phyloP scores from a whole-genome alignment of 2,329 filamentous ascomycete genomes.

The Zymoseptoria tritici region DNA sequence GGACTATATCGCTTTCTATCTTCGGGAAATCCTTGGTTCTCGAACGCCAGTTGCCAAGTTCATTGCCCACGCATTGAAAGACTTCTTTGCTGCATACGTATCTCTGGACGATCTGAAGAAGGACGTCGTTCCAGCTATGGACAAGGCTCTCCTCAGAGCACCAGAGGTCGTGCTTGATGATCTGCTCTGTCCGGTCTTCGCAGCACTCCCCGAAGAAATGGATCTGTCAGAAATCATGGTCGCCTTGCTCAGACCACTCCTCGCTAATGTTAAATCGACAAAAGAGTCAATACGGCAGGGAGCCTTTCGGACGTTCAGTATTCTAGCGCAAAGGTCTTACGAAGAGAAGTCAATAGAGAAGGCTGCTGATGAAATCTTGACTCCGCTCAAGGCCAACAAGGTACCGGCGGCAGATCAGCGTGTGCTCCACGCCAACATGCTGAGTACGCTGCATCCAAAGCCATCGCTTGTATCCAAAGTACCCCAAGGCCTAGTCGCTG shows the following conservation, averaged over 20 bases:
- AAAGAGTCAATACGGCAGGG: conserved; percentile 71
- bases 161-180: conserved; percentile 83
- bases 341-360: conserved; percentile 56
- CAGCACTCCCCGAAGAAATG: conserved; percentile 59
- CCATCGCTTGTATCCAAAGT: conserved; percentile 58
- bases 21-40: conserved; percentile 76
- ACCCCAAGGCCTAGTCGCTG: conserved; percentile 56
- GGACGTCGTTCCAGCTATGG: conserved; percentile 70
- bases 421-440: conserved; percentile 72
- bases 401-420: conserved; percentile 79
- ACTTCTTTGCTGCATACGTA: conserved; percentile 76
- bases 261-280: conserved; percentile 88
- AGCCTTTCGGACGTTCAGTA: conserved; percentile 65
- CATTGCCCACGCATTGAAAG: conserved; percentile 62
- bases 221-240: conserved; percentile 72
- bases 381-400: conserved; percentile 75
- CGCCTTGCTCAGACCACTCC: conserved; percentile 69
- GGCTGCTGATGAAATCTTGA: conserved; percentile 68
- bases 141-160: conserved; percentile 80
- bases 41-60: conserved; percentile 63
- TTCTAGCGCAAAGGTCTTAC: conserved; percentile 55
- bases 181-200: conserved; percentile 65
- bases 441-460: conserved; percentile 57
- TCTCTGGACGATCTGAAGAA: conserved; percentile 66
- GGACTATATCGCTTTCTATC: conserved; percentile 73